phyloP scores from a whole-genome alignment of 257 asterid genomes.

The Thymus quinquecostatus region DNA sequence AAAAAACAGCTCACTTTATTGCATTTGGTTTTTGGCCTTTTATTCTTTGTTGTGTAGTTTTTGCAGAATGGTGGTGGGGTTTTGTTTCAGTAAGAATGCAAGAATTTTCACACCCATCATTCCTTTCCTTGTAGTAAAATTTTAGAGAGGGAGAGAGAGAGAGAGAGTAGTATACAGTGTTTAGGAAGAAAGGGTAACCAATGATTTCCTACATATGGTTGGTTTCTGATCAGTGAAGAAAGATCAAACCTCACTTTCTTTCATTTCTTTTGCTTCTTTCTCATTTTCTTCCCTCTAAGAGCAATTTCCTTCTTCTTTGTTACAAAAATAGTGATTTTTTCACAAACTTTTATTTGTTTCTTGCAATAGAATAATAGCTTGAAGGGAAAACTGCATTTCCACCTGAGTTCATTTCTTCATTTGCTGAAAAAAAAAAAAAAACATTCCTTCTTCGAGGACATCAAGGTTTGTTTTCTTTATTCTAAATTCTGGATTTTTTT shows the following conservation, averaged over 20 bases:
- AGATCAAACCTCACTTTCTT: conserved; percentile 31
- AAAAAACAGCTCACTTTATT: conserved; percentile 45
- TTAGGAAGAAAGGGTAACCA: conserved; percentile 54
- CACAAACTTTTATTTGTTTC: conserved; percentile 11
- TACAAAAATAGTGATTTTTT: neutral
- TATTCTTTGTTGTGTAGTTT: conserved; percentile 41
- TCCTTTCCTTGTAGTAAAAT: conserved; percentile 29
- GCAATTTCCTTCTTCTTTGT: neutral
- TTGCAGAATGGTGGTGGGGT: conserved; percentile 52
- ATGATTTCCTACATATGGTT: conserved; percentile 58
- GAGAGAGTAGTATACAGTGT: conserved; percentile 46
- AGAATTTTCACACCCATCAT: conserved; percentile 23
- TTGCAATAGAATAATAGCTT: conserved; percentile 16
- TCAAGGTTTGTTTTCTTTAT: conserved; percentile 25
- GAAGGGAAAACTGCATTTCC: conserved; percentile 41
- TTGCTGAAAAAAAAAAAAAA: conserved; percentile 12
- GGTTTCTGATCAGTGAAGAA: conserved; percentile 36
- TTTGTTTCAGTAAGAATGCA: conserved; percentile 31
- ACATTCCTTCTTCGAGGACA: conserved; percentile 30
- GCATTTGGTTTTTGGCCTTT: conserved; percentile 44
- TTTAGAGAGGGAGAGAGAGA: conserved; percentile 13
- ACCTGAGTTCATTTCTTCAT: conserved; percentile 33
- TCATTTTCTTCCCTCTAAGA: conserved; percentile 33
- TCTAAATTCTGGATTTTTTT: neutral
- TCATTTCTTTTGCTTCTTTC: conserved; percentile 27